Evolutionary conservation across 208 protist species (phyloP), one percentile per base, ranked within the genome.

Genomic region (Acanthamoeba castellanii): DNA sequence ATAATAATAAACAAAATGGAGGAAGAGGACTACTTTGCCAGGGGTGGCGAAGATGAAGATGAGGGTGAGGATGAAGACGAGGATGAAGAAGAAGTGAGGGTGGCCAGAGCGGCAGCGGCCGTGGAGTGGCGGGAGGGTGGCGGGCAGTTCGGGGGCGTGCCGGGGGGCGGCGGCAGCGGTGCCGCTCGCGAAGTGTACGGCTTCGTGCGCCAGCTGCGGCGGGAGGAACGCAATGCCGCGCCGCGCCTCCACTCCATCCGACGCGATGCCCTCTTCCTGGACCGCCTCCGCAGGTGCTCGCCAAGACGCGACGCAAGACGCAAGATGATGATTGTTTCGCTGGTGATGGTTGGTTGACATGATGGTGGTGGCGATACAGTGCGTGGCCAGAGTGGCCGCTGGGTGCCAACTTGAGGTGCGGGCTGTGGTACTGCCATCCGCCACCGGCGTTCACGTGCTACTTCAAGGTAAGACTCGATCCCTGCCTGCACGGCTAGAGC

Each of bases 341-440:
- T 1, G 1, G 37, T 85, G 14, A 8, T 85, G 5, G 5, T 47
- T 13, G 18, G 7, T 37, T 82, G 50, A 57, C 37, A 3, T 42
- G 37, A 7, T 66, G 22, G 59, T 66, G 59, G 8, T 66, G 59
- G 20, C 9, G 9, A n/a, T 42, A 0, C 13, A 92, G 85, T 57
- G 34, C 61, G 8, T 70, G 27, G 52, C 6, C 55, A 70, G 25
- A 66, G 52, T 30, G 30, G 55, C 85, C 85, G 6, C 22, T 92
- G 14, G 20, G n/a, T 8, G 85, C 85, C 61, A 92, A 92, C 61
- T n/a, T 92, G 85, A 16, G 85, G 32, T 92, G 85, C 64, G 85
- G 85, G 8, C 85, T 92, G n/a, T 92, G 85, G 85, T 92, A 92
- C 42, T 92, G 85, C n/a, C 34, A 85, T 30, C 85, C 85, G 18